phyloP scores from a whole-genome alignment of 202 grass and related monocot species.

The Elaeis oleifera region DNA sequence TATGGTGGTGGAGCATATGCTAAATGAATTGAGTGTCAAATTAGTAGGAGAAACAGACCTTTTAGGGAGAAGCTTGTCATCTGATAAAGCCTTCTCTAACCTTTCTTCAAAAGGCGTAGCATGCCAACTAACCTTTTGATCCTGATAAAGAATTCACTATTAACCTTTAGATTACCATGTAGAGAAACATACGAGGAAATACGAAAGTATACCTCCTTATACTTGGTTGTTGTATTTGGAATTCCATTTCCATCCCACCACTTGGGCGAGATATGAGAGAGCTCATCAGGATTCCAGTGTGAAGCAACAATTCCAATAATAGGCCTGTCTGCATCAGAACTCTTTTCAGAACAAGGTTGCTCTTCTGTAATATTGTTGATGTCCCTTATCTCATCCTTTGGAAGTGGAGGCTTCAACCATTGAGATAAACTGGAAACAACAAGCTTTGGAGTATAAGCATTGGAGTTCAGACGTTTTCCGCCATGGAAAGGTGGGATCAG shows the following conservation, averaged over 20 bases:
- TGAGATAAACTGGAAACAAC: constrained; percentile 31
- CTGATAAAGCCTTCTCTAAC: not conserved
- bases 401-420: constrained; percentile 37
- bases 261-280: constrained; percentile 22
- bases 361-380: not conserved
- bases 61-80: not conserved
- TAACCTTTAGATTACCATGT: too few species aligned
- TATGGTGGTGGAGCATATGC: too few species aligned
- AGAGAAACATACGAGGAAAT: not conserved
- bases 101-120: constrained; percentile 3
- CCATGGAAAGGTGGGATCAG: constrained; percentile 6
- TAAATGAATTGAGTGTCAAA: too few species aligned
- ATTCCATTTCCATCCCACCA: constrained; percentile 48
- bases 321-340: constrained; percentile 10
- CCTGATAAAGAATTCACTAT: not conserved
- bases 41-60: not conserved
- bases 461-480: constrained; percentile 12
- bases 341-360: not conserved
- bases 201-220: constrained; percentile 49
- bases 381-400: constrained; percentile 11
- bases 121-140: constrained; percentile 2
- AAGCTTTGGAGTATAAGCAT: constrained; percentile 20
- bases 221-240: constrained; percentile 60
- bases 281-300: constrained; percentile 17
- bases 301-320: constrained; percentile 23